Evolutionary conservation across 768 basidiomycete species (phyloP).

Genomic region (Leucocoprinus sp.): DNA sequence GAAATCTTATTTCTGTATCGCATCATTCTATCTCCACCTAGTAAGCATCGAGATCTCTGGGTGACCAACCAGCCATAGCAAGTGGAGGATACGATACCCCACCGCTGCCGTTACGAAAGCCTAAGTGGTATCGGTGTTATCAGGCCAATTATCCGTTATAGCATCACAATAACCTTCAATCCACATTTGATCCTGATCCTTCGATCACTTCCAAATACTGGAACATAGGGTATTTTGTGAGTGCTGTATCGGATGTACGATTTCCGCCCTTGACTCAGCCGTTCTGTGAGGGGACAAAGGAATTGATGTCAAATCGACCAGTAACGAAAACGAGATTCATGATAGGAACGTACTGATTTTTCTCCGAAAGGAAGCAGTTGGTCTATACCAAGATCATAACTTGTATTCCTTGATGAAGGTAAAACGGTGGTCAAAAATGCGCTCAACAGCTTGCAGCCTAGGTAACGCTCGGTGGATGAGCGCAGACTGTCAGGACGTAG

Average conservation of each 20-base stretch:
- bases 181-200: slow-evolving; percentile 72
- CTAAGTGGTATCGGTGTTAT: slow-evolving; percentile 23
- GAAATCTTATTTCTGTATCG: slow-evolving; percentile 52
- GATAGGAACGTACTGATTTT: slow-evolving; percentile 40
- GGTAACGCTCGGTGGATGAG: slow-evolving; percentile 38
- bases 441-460: slow-evolving; percentile 42
- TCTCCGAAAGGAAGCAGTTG: slow-evolving; percentile 65
- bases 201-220: slow-evolving; percentile 40
- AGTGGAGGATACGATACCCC: slow-evolving; percentile 37
- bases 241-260: slow-evolving; percentile 47
- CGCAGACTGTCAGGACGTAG: slow-evolving; percentile 41
- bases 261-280: slow-evolving; percentile 37
- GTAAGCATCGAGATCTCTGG: slow-evolving; percentile 9
- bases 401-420: slow-evolving; percentile 51
- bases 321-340: neutral
- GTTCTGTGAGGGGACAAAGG: slow-evolving; percentile 19
- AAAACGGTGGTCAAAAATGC: slow-evolving; percentile 37
- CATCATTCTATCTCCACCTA: slow-evolving; percentile 76
- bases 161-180: slow-evolving; percentile 38
- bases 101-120: slow-evolving; percentile 49
- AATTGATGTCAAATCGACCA: neutral
- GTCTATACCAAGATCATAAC: slow-evolving; percentile 48
- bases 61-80: slow-evolving; percentile 17
- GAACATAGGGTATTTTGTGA: slow-evolving; percentile 41
- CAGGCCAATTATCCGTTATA: neutral